These are phyloP conservation scores for Allantophomopsis cytisporea DNA, from an alignment of 2,329 filamentous ascomycete genomes.

Conservation along the genomic window DNA sequence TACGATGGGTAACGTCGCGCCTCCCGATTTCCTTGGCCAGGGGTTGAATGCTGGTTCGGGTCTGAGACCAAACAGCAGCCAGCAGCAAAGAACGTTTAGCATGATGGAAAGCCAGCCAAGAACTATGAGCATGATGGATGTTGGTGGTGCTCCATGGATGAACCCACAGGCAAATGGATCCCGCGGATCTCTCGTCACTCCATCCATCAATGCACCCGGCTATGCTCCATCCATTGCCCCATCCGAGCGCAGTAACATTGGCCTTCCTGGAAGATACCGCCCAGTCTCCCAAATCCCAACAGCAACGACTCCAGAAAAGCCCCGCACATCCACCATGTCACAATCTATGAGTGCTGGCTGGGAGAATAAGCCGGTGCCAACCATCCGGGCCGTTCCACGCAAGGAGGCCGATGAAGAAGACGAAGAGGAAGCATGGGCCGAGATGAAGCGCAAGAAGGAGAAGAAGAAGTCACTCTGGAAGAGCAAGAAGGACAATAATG, in stretches of 20 bases:
- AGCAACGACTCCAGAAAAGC: constrained; percentile 11
- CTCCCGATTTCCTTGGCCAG: constrained; percentile 2
- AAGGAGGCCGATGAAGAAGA: constrained; percentile 38
- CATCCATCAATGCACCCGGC: constrained; percentile 35
- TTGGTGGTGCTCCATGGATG: constrained; percentile 42
- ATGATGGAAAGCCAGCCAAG: not conserved
- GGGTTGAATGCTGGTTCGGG: constrained; percentile 1
- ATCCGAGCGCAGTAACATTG: constrained; percentile 88
- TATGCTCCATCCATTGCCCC: constrained; percentile 91
- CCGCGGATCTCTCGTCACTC: constrained; percentile 28
- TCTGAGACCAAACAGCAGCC: constrained; percentile 8
- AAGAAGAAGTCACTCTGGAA: constrained; percentile 55
- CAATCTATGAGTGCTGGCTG: constrained; percentile 13
- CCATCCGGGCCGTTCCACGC: constrained; percentile 21
- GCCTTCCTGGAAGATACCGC: constrained; percentile 78
- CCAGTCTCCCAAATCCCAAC: constrained; percentile 60
- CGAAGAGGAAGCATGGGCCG: constrained; percentile 56
- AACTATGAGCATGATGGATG: constrained; percentile 77
- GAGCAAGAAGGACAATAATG: constrained; percentile 34
- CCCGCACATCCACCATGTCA: constrained; percentile 16
- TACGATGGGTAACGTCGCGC: constrained; percentile 6
- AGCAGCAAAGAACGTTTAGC: constrained; percentile 21
- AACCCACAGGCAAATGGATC: constrained; percentile 11
- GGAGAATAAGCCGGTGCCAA: constrained; percentile 23
- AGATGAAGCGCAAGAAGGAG: constrained; percentile 56